Evolutionary conservation across 441 rosid species (phyloP), one percentile per base, ranked within the genome.

Genomic region (Biscutella auriculata): DNA sequence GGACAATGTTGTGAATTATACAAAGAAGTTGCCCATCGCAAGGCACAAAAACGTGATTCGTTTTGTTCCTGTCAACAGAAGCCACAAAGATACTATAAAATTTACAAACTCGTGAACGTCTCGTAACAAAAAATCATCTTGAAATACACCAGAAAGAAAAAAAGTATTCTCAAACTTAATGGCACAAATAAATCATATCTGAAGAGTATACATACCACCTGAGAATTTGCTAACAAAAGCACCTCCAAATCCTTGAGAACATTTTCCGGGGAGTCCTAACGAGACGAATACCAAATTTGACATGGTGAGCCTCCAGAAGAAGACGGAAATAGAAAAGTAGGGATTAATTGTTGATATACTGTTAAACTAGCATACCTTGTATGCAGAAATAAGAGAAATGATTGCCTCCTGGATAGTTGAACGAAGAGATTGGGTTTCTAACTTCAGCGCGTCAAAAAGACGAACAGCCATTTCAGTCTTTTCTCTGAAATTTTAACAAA

Each of bases 41-140:
- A 75, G 41, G 93, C 95, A 76, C 96, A 88, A 65, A 93, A 93
- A 49, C 98, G 91, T 11, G 79, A 95, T 85, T 93, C 98, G 77
- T 76, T 81, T 87, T 84, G 83, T 56, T 89, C 97, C 98, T 93
- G 33, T 68, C 52, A 49, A 58, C 64, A 74, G 43, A 36, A 50
- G 76, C 63, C 48, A 66, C 10, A 47, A 27, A 56, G 43, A 49
- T 14, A 43, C 53, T 49, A 57, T 19, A 19, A 39, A 37, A 27
- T 60, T 62, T 46, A 63, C 35, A 35, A 64, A 11, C 36, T 55
- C 45, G 4, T 25, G 29, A 67, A 55, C 5, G 54, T 41, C 55
- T 44, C 56, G 53, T 28, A 73, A 43, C 26, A 29, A 4, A 29
- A 4, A 27, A 51, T 14, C 12, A 14, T 42, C 14, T 23, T 34